These are phyloP conservation scores for Colletotrichum phormii DNA, from an alignment of 2,329 filamentous ascomycete species.

Conservation along the genomic window DNA sequence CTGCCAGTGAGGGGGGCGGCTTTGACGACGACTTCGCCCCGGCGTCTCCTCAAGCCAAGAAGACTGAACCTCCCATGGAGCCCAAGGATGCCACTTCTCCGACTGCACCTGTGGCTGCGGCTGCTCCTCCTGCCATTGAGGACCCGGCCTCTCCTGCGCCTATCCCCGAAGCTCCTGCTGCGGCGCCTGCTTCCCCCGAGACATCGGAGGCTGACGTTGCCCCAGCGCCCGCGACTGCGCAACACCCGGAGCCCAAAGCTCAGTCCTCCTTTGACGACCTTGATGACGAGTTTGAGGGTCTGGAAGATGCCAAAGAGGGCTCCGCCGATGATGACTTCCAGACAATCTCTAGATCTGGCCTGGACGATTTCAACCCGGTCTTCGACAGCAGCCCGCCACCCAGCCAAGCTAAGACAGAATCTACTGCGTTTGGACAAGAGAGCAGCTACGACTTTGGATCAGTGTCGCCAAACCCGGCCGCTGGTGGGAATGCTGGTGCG, in stretches of 20 bases:
- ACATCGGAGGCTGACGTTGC: neutral
- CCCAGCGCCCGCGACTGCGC: constrained; percentile 41
- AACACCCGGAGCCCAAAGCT: constrained; percentile 44
- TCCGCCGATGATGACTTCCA: constrained; percentile 84
- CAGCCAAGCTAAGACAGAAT: constrained; percentile 66
- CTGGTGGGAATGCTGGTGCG: constrained; percentile 50
- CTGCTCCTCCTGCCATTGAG: neutral
- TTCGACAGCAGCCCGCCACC: constrained; percentile 78
- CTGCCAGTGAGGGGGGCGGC: constrained; percentile 80
- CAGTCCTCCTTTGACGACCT: constrained; percentile 77
- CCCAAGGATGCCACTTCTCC: constrained; percentile 36
- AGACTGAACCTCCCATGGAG: constrained; percentile 37
- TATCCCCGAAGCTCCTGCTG: constrained; percentile 22
- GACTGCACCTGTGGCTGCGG: constrained; percentile 46
- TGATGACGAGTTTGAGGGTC: constrained; percentile 83
- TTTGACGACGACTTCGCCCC: constrained; percentile 95
- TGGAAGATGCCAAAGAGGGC: constrained; percentile 87
- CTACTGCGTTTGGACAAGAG: constrained; percentile 63
- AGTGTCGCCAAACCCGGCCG: constrained; percentile 50
- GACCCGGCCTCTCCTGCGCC: constrained; percentile 6
- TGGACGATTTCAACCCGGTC: constrained; percentile 84
- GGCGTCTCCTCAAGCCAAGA: constrained; percentile 59
- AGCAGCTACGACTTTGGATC: constrained; percentile 71
- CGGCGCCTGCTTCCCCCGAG: constrained; percentile 46
- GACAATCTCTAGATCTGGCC: constrained; percentile 75